Evolutionary conservation across 1,284 basidiomycete genomes (phyloP), one percentile per base, ranked within the genome.

Genomic region (Sporisorium scitamineum): DNA sequence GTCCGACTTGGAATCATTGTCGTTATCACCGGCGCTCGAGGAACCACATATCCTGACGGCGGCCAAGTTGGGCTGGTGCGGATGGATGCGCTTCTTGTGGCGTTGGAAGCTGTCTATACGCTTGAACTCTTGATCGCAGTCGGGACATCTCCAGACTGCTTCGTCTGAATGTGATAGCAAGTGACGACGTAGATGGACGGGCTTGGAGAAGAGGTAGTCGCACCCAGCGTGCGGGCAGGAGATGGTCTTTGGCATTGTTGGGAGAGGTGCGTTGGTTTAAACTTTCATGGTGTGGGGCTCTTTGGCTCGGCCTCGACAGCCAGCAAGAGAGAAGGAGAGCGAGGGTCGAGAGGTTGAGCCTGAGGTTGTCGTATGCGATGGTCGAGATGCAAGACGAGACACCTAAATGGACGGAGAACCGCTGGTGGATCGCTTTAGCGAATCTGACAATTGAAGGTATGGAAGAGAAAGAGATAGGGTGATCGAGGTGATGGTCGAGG

Each of bases 41-140:
- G 13, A 59, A 5, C 31, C 27, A 11, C 27, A 44, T 42, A 74
- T 74, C 48, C 61, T 65, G 59, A 74, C 66, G 3, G 71, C 71
- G 10, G 20, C 2, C 18, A 74, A 32, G 13, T 59, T 54, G 26
- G 62, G 71, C 54, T 61, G 45, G 27, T 74, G 56, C 2, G 66
- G 66, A 54, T 74, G 71, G 52, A 74, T 74, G 37, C 71, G 72
- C 34, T 71, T 76, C 63, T 67, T 76, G 72, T 76, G 72, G 1
- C 72, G 45, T 37, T 76, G 72, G n/a, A 76, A 76, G 57, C 72
- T 76, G 22, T 76, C 72, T 54, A 76, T 76, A 32, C 72, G 72
- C 24, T 76, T 76, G 64, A 76, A 76, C 39, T 70, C 61, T 26
- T 70, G 67, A 37, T 56, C 56, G 60, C 72, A 76, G 48, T 68